phyloP scores from a whole-genome alignment of 2,329 filamentous ascomycete genomes.

The Epichloe sp. region DNA sequence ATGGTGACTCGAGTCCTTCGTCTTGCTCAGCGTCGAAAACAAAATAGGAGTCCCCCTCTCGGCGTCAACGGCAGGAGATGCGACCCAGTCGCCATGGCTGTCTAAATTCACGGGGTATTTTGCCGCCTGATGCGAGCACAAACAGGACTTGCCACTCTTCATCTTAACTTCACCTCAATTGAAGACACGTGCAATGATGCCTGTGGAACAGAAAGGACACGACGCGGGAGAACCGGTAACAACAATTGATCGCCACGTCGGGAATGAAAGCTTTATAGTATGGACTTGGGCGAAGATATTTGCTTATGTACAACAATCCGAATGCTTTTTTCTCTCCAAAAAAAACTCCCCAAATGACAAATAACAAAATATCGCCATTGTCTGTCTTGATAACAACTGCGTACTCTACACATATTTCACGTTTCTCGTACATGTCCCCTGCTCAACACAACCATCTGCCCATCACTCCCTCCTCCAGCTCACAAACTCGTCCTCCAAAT shows the following conservation, averaged over 20 bases:
- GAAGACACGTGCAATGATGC: not conserved
- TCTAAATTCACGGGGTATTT: slow-evolving; percentile 4
- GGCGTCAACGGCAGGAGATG: not conserved
- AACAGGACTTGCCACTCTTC: not conserved
- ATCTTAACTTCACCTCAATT: not conserved
- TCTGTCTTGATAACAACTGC: not conserved
- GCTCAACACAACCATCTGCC: not conserved
- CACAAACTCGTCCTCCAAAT: slow-evolving; percentile 63
- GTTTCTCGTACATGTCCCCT: not conserved
- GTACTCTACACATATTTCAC: not conserved
- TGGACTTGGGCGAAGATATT: not conserved
- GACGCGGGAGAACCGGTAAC: not conserved
- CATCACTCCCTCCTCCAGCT: slow-evolving; percentile 53
- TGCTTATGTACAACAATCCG: not conserved
- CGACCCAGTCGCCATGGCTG: slow-evolving; percentile 2
- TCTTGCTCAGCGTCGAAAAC: slow-evolving; percentile 1
- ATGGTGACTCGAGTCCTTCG: not conserved
- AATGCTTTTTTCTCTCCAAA: not conserved
- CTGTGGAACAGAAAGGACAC: not conserved
- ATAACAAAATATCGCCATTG: not conserved
- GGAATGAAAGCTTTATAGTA: not conserved
- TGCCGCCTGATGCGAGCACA: not conserved
- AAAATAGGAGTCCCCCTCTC: not conserved
- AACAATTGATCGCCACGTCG: not conserved
- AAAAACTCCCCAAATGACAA: too few relatives aligned